Evolutionary conservation across 306 rosid genomes (phyloP).

Genomic region (Casuarina equisetifolia): DNA sequence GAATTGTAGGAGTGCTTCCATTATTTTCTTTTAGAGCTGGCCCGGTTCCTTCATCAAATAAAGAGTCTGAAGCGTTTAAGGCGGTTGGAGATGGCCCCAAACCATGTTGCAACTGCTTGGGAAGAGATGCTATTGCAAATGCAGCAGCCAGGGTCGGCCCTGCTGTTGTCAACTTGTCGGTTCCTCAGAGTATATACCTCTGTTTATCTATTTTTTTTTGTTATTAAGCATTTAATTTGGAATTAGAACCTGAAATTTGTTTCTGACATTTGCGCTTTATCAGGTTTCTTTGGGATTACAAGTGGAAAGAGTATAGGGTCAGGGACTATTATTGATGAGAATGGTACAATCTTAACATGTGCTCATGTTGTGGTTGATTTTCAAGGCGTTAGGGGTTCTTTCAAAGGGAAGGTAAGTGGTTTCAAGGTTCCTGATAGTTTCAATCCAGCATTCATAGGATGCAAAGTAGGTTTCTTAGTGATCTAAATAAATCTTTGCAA

Average conservation of each 20-base stretch:
- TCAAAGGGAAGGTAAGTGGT: slow-evolving; percentile 75
- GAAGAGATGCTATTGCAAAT: slow-evolving; percentile 76
- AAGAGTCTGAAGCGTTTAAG: slow-evolving; percentile 40
- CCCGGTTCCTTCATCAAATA: slow-evolving; percentile 42
- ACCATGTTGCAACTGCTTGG: slow-evolving; percentile 50
- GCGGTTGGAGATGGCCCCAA: slow-evolving; percentile 36
- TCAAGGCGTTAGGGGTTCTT: slow-evolving; percentile 47
- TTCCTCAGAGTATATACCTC: slow-evolving; percentile 51
- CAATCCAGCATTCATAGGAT: background rate
- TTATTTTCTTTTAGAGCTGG: slow-evolving; percentile 44
- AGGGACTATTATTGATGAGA: slow-evolving; percentile 76
- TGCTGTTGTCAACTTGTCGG: slow-evolving; percentile 78
- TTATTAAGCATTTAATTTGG: background rate
- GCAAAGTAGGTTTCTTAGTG: too few relatives aligned
- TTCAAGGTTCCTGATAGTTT: background rate
- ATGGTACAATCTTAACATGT: slow-evolving; percentile 89
- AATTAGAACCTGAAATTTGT: background rate
- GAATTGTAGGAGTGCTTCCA: slow-evolving; percentile 46
- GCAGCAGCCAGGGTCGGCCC: slow-evolving; percentile 85
- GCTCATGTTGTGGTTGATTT: slow-evolving; percentile 79
- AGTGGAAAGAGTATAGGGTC: slow-evolving; percentile 65
- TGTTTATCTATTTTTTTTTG: slow-evolving; percentile 3
- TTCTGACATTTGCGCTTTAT: slow-evolving; percentile 10
- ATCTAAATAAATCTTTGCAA: background rate
- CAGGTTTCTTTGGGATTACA: slow-evolving; percentile 52